Conservation (phyloP, 1,139 yeast genomes). For the Insectozyma bohioensis region DNA sequence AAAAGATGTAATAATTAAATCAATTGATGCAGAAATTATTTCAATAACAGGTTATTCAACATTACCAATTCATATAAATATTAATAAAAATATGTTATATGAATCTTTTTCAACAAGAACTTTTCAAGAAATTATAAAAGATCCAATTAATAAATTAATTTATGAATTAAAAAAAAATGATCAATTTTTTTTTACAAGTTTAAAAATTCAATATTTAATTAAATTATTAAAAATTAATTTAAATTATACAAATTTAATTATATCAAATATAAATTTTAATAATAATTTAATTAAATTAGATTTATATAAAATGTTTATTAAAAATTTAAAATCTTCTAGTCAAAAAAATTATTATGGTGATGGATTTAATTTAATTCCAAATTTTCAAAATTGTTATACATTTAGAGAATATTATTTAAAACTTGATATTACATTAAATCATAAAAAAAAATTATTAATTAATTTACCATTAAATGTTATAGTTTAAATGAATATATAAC, state of each 20-base stretch:
- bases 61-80: constrained; percentile 35
- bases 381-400: constrained; percentile 35
- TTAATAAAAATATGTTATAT: constrained; percentile 36
- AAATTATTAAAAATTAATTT: constrained; percentile 24
- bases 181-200: too few species aligned
- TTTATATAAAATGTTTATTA: constrained; percentile 7
- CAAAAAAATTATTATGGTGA: constrained; percentile 9
- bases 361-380: constrained; percentile 33
- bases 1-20: constrained; percentile 18
- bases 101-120: constrained; percentile 19
- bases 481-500: too few species aligned
- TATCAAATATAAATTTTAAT: constrained; percentile 14
- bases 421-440: constrained; percentile 24
- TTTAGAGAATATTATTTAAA: constrained; percentile 35
- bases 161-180: constrained; percentile 18
- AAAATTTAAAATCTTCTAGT: constrained; percentile 7
- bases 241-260: constrained; percentile 23
- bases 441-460: constrained; percentile 5
- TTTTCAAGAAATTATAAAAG: constrained; percentile 20
- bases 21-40: constrained; percentile 28
- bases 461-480: constrained; percentile 9
- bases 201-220: constrained; percentile 22
- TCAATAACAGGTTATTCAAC: constrained; percentile 32
- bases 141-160: constrained; percentile 20
- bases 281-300: constrained; percentile 5